These are phyloP conservation scores for Cladosporium oxysporum DNA, from an alignment of 2,329 filamentous ascomycete genomes.

Conservation along the genomic window DNA sequence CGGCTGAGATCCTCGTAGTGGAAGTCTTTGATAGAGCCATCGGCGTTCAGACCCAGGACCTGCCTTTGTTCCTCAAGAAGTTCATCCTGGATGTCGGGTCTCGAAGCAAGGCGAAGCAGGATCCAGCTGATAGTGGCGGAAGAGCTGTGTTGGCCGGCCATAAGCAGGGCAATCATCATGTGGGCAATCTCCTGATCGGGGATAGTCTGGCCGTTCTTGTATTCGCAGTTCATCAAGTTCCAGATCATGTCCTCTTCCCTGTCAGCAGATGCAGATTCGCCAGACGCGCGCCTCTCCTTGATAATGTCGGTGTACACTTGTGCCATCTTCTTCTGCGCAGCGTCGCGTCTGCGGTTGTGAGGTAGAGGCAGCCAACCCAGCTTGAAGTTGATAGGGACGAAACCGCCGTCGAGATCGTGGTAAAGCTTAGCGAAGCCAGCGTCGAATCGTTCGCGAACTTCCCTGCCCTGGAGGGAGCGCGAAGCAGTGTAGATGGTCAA, in stretches of 20 bases:
- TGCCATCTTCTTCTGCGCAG: constrained; percentile 77
- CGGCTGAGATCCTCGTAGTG: constrained; percentile 76
- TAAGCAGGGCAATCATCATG: constrained; percentile 92
- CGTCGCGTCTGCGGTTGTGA: constrained; percentile 81
- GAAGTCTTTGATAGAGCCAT: constrained; percentile 62
- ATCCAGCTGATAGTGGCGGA: constrained; percentile 85
- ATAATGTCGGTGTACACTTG: constrained; percentile 83
- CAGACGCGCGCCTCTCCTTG: constrained; percentile 63
- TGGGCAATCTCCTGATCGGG: constrained; percentile 83
- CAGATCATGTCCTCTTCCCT: constrained; percentile 75
- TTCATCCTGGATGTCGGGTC: constrained; percentile 76
- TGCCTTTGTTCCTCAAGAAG: constrained; percentile 79
- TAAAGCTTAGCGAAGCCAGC: constrained; percentile 78
- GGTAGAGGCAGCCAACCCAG: constrained; percentile 85
- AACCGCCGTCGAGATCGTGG: constrained; percentile 88
- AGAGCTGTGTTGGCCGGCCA: constrained; percentile 89
- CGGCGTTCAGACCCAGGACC: constrained; percentile 65
- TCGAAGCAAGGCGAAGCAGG: constrained; percentile 74
- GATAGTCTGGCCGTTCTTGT: constrained; percentile 79
- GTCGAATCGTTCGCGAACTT: constrained; percentile 79
- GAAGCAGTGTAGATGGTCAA: constrained; percentile 90
- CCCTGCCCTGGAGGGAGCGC: constrained; percentile 79
- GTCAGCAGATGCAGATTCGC: constrained; percentile 41
- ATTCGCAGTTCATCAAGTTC: constrained; percentile 81
- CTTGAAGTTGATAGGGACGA: constrained; percentile 87